These are phyloP conservation scores for Daldinia sp. DNA, from an alignment of 2,329 filamentous ascomycete genomes.

Conservation along the genomic window DNA sequence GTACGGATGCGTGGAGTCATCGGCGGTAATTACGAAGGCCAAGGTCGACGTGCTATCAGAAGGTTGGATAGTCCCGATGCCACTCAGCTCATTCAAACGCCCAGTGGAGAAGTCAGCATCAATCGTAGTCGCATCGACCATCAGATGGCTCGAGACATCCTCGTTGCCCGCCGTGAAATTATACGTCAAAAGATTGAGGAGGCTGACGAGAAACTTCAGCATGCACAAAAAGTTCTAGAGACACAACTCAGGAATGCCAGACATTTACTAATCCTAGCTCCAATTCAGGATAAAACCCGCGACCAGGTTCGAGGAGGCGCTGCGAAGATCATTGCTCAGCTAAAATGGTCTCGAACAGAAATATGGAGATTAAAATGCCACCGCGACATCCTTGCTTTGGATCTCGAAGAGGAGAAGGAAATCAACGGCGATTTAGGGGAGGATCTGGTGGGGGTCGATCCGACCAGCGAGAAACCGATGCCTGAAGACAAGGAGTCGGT, in stretches of 20 bases:
- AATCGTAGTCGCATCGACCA: slow-evolving; percentile 80
- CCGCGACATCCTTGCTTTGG: slow-evolving; percentile 85
- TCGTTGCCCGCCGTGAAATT: slow-evolving; percentile 82
- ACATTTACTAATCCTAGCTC: slow-evolving; percentile 88
- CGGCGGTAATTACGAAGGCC: slow-evolving; percentile 86
- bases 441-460: slow-evolving; percentile 38
- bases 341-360: slow-evolving; percentile 94
- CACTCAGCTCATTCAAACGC: slow-evolving; percentile 73
- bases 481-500: slow-evolving; percentile 52
- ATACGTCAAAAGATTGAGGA: slow-evolving; percentile 88
- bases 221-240: slow-evolving; percentile 82
- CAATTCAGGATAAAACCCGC: slow-evolving; percentile 89
- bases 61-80: slow-evolving; percentile 75
- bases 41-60: slow-evolving; percentile 77
- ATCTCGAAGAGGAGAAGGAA: slow-evolving; percentile 82
- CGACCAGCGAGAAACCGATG: slow-evolving; percentile 37
- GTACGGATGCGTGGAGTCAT: slow-evolving; percentile 90
- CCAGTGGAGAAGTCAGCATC: slow-evolving; percentile 79
- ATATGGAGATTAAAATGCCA: slow-evolving; percentile 95
- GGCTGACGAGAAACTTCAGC: slow-evolving; percentile 80
- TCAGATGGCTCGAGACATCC: slow-evolving; percentile 87
- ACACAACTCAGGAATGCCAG: slow-evolving; percentile 87
- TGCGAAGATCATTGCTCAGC: slow-evolving; percentile 83
- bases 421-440: slow-evolving; percentile 52
- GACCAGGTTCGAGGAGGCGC: slow-evolving; percentile 89